Base-by-base conservation (phyloP, 2,329 filamentous ascomycete genomes). In the Hortaea werneckii region DNA sequence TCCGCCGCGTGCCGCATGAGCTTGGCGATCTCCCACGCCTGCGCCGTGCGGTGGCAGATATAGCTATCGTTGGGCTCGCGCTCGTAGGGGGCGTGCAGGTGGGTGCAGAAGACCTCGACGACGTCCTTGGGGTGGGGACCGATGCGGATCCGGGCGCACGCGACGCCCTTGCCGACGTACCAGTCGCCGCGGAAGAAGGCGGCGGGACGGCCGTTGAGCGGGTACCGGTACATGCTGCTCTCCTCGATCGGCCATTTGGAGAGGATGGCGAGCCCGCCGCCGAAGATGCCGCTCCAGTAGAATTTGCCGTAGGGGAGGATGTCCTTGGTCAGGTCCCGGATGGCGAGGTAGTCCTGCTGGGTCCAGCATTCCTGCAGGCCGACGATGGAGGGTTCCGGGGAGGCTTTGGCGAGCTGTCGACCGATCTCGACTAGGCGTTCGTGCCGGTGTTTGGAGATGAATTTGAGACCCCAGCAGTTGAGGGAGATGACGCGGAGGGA, bases 401-500 rank as follows among this genome's bases (percentile, higher is more conserved):
- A 68, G 47, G 79, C 74, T 37, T 73, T 66, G 53, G 87, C 83
- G 52, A 96, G 77, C 52, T 85, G 84, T 52, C 77, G 80, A 44
- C 87, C 90, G 59, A 96, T 95, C 64, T 94, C 86, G 29, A 75
- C 67, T 42, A 96, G 77, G 38, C 92, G 86, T 57, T 85, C 82
- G 53, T 77, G 72, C 54, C 89, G 86, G 55, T 85, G 78, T 54
- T 82, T 82, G 43, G 89, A 82, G 59, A 96, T 75, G 69, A 80
- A 87, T 60, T 94, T 90, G 50, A 96, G 80, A 43, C 92, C 92
- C 90, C 92, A 96, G 78, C 88, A 95, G 68, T 98, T 98, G 64
- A 95, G 79, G 4, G 87, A 92, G 54, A 95, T 71, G 55, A 96
- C 75, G 60, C 85, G 83, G 62, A 96, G 29, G 7, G 47, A 49